Base-by-base conservation (phyloP, 495 filamentous ascomycete species). In the Aspergillus panamensis region DNA sequence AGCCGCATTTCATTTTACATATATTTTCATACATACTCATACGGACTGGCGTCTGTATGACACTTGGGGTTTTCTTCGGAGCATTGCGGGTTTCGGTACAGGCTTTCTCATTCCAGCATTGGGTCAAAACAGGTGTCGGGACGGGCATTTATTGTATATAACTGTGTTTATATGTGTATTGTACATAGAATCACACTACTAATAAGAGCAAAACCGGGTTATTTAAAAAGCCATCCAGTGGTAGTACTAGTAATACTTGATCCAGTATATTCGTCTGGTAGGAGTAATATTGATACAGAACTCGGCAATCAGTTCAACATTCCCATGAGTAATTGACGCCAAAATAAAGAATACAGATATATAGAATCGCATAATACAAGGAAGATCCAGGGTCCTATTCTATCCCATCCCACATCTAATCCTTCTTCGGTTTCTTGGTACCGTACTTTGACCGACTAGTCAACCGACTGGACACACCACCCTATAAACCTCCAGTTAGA, bases 371-470 rank as follows among this genome's bases (percentile, higher is more conserved):
- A 59, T 42, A 53, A 59, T 35, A 52, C 13, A 45, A 45, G 17
- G 3, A 17, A 45, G 42, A 7, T 8, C 7, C 16, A n/a, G 37
- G 37, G 5, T 39, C 35, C 3, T n/a, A n/a, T n/a, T n/a, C n/a
- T 39, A 10, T 45, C 4, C 16, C 2, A 16, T 17, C n/a, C 16
- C n/a, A 17, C n/a, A 1, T 58, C 48, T 73, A 78, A 40, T 75
- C 75, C 63, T 61, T 83, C 85, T 96, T 97, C 1, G 94, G 93
- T 77, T 96, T 97, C 86, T 99, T 99, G 13, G 95, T 96, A 58
- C 94, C 94, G 66, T 95, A 99, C 78, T 99, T 99, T 55, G 90
- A 96, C 66, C 94, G 82, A 69, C 87, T 89, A 3, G 84, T 89
- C 71, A 87, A 80, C 52, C 94, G 81, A 67, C 84, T 93, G 14